These are phyloP conservation scores for Tremellales sp. DNA, from an alignment of 1,284 basidiomycete genomes.

Conservation along the genomic window DNA sequence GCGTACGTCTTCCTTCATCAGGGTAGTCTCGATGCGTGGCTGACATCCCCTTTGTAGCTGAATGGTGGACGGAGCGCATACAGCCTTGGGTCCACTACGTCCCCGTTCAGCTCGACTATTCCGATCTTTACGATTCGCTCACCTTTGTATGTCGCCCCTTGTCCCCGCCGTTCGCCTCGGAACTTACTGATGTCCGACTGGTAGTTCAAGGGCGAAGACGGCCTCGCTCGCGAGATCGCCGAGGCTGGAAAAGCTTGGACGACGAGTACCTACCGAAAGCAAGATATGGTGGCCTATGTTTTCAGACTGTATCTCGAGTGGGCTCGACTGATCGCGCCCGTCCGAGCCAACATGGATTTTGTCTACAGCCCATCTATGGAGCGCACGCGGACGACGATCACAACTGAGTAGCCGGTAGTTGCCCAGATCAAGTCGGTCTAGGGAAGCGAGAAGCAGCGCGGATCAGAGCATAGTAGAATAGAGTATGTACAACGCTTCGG, in stretches of 20 bases:
- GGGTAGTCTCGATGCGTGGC: not conserved
- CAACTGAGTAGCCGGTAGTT: too few relatives aligned
- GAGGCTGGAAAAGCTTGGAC: slow-evolving; percentile 46
- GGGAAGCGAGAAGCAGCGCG: too few relatives aligned
- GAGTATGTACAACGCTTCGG: too few relatives aligned
- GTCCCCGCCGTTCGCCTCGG: not conserved
- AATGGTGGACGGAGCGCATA: slow-evolving; percentile 51
- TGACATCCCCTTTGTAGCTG: slow-evolving; percentile 23
- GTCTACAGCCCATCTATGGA: slow-evolving; percentile 33
- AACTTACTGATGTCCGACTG: not conserved
- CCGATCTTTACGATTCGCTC: slow-evolving; percentile 47
- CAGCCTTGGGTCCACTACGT: slow-evolving; percentile 51
- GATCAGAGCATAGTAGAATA: too few relatives aligned
- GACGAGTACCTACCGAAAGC: slow-evolving; percentile 39
- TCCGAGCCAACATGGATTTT: slow-evolving; percentile 25
- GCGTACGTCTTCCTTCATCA: slow-evolving; percentile 20
- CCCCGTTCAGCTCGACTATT: slow-evolving; percentile 50
- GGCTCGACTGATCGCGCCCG: slow-evolving; percentile 31
- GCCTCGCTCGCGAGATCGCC: slow-evolving; percentile 47
- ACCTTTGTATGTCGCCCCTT: slow-evolving; percentile 32
- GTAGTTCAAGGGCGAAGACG: slow-evolving; percentile 43
- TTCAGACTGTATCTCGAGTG: slow-evolving; percentile 46
- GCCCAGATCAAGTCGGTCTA: too few relatives aligned
- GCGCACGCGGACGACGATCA: too few relatives aligned
- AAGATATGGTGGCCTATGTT: slow-evolving; percentile 45